Evolutionary conservation across 2,329 filamentous ascomycete genomes (phyloP).

Genomic region (Trichophyton mentagrophytes): DNA sequence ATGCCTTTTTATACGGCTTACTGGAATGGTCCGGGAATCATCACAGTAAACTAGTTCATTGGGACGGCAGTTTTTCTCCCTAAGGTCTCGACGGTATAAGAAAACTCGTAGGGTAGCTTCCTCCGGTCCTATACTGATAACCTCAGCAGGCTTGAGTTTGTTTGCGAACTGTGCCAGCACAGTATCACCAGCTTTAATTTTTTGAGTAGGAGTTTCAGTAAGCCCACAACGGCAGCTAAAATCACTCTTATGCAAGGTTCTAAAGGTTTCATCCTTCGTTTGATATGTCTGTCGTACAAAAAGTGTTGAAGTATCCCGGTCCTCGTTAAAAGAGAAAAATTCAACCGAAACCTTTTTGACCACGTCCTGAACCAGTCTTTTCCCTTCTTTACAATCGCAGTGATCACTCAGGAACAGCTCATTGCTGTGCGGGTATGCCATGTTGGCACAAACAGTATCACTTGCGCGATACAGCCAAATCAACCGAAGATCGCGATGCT

Average conservation of each 20-base stretch:
- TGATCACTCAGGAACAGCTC: slow-evolving; percentile 68
- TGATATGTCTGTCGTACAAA: slow-evolving; percentile 62
- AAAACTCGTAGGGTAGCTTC: slow-evolving; percentile 41
- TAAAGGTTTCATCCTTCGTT: slow-evolving; percentile 47
- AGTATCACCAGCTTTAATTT: slow-evolving; percentile 45
- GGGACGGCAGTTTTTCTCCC: slow-evolving; percentile 31
- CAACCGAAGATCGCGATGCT: slow-evolving; percentile 41
- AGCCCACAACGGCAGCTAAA: slow-evolving; percentile 38
- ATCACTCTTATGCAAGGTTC: slow-evolving; percentile 44
- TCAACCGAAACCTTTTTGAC: slow-evolving; percentile 45
- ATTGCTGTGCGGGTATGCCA: slow-evolving; percentile 56
- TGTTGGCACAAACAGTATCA: slow-evolving; percentile 56
- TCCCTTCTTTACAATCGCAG: slow-evolving; percentile 51
- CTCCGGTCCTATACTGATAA: slow-evolving; percentile 30
- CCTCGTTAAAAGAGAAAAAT: slow-evolving; percentile 40
- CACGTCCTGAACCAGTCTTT: slow-evolving; percentile 45
- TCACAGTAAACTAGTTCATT: slow-evolving; percentile 45
- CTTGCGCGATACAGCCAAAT: slow-evolving; percentile 61
- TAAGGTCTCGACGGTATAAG: slow-evolving; percentile 34
- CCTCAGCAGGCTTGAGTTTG: slow-evolving; percentile 48
- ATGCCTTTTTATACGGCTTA: slow-evolving; percentile 36
- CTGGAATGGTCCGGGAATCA: slow-evolving; percentile 27
- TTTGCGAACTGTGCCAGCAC: slow-evolving; percentile 37
- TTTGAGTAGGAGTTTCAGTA: not conserved
- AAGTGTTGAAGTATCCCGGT: slow-evolving; percentile 37